phyloP scores from a whole-genome alignment of 495 filamentous ascomycete species.

The Aspergillus asperescens region DNA sequence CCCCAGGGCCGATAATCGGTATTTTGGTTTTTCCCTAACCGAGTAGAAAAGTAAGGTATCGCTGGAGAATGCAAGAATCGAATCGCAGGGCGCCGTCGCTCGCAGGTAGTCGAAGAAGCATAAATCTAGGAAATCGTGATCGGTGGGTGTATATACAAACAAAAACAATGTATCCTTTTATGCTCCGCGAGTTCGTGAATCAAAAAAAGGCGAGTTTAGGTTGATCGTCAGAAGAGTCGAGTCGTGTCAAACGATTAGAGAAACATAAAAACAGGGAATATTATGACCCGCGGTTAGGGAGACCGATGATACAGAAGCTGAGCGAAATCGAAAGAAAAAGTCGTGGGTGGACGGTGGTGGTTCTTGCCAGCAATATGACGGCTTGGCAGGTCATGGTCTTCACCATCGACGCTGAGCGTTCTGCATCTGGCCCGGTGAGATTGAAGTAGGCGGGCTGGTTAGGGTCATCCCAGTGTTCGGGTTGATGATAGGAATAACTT shows the following conservation, averaged over 20 bases:
- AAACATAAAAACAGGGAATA: slow-evolving; percentile 33
- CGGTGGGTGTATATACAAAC: slow-evolving; percentile 41
- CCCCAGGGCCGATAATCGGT: slow-evolving; percentile 25
- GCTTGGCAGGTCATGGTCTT: slow-evolving; percentile 26
- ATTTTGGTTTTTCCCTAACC: slow-evolving; percentile 35
- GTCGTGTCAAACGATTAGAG: slow-evolving; percentile 33
- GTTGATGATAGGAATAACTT: slow-evolving; percentile 98
- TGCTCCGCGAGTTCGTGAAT: slow-evolving; percentile 32
- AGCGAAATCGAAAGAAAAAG: slow-evolving; percentile 32
- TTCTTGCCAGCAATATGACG: slow-evolving; percentile 27
- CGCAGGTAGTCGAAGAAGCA: slow-evolving; percentile 41
- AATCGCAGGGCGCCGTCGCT: slow-evolving; percentile 46
- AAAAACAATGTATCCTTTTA: slow-evolving; percentile 30
- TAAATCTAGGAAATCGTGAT: slow-evolving; percentile 42
- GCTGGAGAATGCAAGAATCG: slow-evolving; percentile 37
- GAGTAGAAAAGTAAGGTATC: slow-evolving; percentile 40
- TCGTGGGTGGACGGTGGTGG: slow-evolving; percentile 28
- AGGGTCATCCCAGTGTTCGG: slow-evolving; percentile 83
- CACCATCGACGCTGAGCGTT: slow-evolving; percentile 61
- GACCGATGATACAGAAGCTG: slow-evolving; percentile 43
- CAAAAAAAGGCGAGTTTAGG: slow-evolving; percentile 21
- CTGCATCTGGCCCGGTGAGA: slow-evolving; percentile 84
- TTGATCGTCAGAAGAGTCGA: slow-evolving; percentile 26
- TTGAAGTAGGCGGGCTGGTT: slow-evolving; percentile 84
- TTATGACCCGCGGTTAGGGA: slow-evolving; percentile 41